Conservation (phyloP, 73 alveolate species). For the Paramecium pentaurelia region DNA sequence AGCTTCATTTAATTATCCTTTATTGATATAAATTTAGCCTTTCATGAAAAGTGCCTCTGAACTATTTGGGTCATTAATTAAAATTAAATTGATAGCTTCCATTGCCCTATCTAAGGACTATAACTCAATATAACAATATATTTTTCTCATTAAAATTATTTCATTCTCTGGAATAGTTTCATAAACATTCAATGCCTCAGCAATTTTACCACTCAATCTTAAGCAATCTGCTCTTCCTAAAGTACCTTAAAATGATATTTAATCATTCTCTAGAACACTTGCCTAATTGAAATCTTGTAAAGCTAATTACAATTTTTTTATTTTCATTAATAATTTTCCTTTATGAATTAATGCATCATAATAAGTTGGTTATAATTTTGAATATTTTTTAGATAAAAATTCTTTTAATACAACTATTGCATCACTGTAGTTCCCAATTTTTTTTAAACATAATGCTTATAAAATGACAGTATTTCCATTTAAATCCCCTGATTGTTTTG, state of each 20-base stretch:
- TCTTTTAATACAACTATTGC: conserved; percentile 5
- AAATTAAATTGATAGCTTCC: not conserved
- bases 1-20: conserved; percentile 64
- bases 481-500: not conserved
- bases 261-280: conserved; percentile 30
- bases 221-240: conserved; percentile 73
- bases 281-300: conserved; percentile 58
- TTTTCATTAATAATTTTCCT: conserved; percentile 60
- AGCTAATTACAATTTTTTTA: conserved; percentile 59
- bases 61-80: conserved; percentile 41
- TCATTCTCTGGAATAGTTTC: conserved; percentile 34
- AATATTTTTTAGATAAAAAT: not conserved
- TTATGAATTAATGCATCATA: conserved; percentile 71
- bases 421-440: conserved; percentile 1
- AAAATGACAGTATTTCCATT: not conserved
- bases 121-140: conserved; percentile 28
- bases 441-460: not conserved
- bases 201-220: conserved; percentile 43
- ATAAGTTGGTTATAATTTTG: conserved; percentile 43
- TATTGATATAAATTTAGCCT: conserved; percentile 61
- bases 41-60: conserved; percentile 65
- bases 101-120: conserved; percentile 33
- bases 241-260: conserved; percentile 62
- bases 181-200: conserved; percentile 53
- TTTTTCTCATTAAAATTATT: conserved; percentile 52